These are phyloP conservation scores for Suillus hirtellus DNA, from an alignment of 768 basidiomycete species.

Conservation along the genomic window DNA sequence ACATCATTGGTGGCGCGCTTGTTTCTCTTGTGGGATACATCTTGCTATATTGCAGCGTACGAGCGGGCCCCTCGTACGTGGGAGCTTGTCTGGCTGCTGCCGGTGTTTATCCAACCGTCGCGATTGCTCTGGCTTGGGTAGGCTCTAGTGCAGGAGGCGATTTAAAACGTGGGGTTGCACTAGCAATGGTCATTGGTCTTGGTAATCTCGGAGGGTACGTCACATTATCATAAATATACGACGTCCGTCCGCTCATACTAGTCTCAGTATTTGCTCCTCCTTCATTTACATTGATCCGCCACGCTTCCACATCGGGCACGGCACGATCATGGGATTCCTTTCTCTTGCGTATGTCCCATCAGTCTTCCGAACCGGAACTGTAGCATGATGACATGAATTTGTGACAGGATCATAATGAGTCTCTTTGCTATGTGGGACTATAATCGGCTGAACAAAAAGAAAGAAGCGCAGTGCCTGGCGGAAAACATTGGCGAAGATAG, in stretches of 20 bases:
- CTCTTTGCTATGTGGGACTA: constrained; percentile 51
- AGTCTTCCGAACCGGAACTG: constrained; percentile 9
- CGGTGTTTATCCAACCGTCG: constrained; percentile 52
- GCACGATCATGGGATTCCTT: constrained; percentile 38
- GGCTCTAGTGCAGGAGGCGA: constrained; percentile 58
- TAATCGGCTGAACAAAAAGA: constrained; percentile 48
- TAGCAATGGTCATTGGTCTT: constrained; percentile 55
- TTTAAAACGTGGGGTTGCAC: constrained; percentile 48
- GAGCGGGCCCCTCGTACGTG: constrained; percentile 36
- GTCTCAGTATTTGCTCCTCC: constrained; percentile 41
- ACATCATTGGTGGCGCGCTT: constrained; percentile 42
- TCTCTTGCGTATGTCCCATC: constrained; percentile 24
- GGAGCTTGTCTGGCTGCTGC: constrained; percentile 52
- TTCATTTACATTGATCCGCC: constrained; percentile 43
- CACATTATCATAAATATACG: constrained; percentile 32
- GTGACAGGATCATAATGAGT: constrained; percentile 41
- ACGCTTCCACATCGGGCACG: constrained; percentile 38
- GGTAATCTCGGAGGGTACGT: constrained; percentile 55
- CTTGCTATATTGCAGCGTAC: constrained; percentile 40
- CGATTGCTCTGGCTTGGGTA: constrained; percentile 54
- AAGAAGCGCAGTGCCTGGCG: constrained; percentile 44
- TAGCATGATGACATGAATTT: constrained; percentile 28
- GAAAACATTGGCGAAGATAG: constrained; percentile 44
- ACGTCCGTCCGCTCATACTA: not conserved
- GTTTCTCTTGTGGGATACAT: constrained; percentile 56